Base-by-base conservation (phyloP, 257 asterid genomes). In the Nyctanthes arbortristis region DNA sequence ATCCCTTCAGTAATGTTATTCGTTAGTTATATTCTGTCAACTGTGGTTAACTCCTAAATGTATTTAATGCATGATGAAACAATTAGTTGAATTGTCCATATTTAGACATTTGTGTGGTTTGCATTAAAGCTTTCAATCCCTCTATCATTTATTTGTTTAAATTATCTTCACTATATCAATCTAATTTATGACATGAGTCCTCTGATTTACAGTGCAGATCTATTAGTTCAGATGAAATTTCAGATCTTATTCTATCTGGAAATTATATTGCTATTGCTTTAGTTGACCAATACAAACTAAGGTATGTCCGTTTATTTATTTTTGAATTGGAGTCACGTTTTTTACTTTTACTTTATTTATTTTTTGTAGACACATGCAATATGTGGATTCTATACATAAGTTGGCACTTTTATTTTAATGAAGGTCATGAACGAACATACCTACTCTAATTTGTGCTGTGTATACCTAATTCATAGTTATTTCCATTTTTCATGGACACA, bases 201-300 rank as follows among this genome's bases (percentile, higher is more conserved):
- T 73, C 69, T 63, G 76, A 49, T 59, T 70, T 78, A 82, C 98
- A 92, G 98, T 82, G 92, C 97, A 89, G 97, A 77, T 89, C 98
- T 28, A 80, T 92, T 77, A 82, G 84, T 71, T 72, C 82, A 65
- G 83, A 85, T 40, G 92, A 88, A 70, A 84, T 92, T 61, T 83
- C 96, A 25, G 77, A 54, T 66, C 71, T 77, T 60, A 81, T 92
- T 76, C 70, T 82, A 80, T 86, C 98, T 45, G 94, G 96, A 76
- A 89, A 86, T 37, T 88, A 80, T 76, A 76, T 89, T 74, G 97
- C 80, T 45, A 90, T 92, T 72, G 95, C 96, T 74, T 79, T 92
- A 66, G 96, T 89, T 58, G 98, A 92, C 84, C 96, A 92, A 63
- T 81, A 85, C 71, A 86, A 84, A 70, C 67, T 92, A 73, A 88